Conservation (phyloP, 176 grass and related monocot species). For the Bromus sterilis region DNA sequence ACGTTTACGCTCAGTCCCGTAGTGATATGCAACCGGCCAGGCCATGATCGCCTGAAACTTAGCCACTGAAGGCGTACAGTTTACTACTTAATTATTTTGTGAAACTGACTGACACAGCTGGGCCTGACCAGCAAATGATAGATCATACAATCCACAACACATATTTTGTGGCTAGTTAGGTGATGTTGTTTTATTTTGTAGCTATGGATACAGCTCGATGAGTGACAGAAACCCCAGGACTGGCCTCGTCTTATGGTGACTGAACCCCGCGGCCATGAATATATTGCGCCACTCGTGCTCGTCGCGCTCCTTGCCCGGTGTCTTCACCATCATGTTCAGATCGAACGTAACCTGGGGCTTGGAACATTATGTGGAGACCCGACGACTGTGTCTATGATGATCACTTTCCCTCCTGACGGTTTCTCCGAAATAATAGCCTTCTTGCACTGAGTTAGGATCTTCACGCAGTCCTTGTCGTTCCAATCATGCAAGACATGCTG, state of each 20-base stretch:
- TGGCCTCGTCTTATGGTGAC: conserved; percentile 1
- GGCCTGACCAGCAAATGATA: too few species aligned
- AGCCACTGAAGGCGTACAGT: too few species aligned
- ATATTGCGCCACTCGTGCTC: conserved; percentile 28
- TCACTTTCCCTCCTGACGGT: conserved; percentile 25
- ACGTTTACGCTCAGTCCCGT: too few species aligned
- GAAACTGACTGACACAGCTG: too few species aligned
- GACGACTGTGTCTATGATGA: too few species aligned
- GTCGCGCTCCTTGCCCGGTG: conserved; percentile 31
- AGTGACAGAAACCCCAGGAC: conserved; percentile 11
- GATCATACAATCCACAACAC: too few species aligned
- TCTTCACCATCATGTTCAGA: conserved; percentile 19
- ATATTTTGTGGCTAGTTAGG: too few species aligned
- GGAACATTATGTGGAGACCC: not conserved
- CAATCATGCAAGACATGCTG: conserved; percentile 26
- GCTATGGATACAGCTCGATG: conserved; percentile 21
- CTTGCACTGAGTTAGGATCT: conserved; percentile 28
- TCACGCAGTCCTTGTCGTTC: too few species aligned
- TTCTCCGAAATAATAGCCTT: conserved; percentile 13
- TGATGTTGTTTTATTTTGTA: too few species aligned
- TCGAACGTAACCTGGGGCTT: conserved; percentile 20
- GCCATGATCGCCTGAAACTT: too few species aligned
- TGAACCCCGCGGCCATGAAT: conserved; percentile 20
- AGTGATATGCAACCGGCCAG: too few species aligned
- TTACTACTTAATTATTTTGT: too few species aligned